A percentile compares a stretch with the other conserved stretches of the same genome.
These are phyloP conservation scores for Serendipita vermifera DNA, from an alignment of 768 basidiomycete species.

Conservation along the genomic window DNA sequence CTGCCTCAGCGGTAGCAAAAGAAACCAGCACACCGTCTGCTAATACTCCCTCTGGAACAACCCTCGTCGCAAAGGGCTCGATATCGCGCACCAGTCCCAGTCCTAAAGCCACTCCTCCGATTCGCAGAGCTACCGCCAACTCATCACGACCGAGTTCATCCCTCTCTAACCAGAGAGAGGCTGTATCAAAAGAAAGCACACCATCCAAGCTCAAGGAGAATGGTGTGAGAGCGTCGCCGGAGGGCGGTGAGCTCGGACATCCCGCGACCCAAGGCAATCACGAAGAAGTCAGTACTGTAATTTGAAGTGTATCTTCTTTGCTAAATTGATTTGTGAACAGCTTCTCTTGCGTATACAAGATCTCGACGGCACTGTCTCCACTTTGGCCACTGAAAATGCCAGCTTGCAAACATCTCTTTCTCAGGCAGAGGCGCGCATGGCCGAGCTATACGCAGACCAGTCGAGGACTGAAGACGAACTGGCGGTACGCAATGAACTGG, in stretches of 20 bases:
- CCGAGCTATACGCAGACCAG: conserved; percentile 73
- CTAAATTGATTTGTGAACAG: background rate
- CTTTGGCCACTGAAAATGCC: conserved; percentile 50
- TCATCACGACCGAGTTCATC: background rate
- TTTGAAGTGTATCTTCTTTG: background rate
- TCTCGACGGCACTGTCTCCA: conserved; percentile 24
- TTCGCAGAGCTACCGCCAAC: background rate
- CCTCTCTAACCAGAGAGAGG: background rate
- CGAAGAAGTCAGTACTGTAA: background rate
- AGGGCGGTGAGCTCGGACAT: background rate
- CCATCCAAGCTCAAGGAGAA: background rate
- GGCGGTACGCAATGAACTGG: conserved; percentile 66
- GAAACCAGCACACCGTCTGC: background rate
- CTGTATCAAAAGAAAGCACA: background rate
- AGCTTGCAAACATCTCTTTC: conserved; percentile 50
- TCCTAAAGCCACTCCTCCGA: conserved; percentile 2
- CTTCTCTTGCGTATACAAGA: conserved; percentile 1
- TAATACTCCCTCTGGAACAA: background rate
- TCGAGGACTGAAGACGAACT: conserved; percentile 69
- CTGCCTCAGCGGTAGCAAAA: too few relatives aligned
- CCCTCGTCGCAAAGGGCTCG: background rate
- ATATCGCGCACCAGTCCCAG: background rate
- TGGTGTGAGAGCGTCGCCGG: background rate
- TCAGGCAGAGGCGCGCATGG: conserved; percentile 55
- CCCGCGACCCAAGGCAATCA: too few relatives aligned